Percentiles rank a stretch among this genome's conserved stretches.
Evolutionary conservation across 129 eudicot species (phyloP).

Genomic region (Calendula officinalis): DNA sequence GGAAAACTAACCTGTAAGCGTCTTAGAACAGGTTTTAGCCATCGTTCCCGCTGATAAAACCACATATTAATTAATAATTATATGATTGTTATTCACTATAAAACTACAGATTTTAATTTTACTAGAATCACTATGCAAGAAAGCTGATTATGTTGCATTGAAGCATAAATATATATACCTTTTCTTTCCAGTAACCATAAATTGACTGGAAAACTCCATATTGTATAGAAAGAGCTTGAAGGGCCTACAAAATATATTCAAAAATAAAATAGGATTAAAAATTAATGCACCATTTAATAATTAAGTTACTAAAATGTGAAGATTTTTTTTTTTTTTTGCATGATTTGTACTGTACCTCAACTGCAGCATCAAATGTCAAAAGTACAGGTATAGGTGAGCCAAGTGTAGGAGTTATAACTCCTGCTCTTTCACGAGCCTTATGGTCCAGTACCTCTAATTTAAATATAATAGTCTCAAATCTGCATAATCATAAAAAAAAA

Average conservation of each 20-base stretch:
- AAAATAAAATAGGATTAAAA: conserved; percentile 9
- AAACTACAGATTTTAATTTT: too few relatives aligned
- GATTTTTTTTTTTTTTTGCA: neutral
- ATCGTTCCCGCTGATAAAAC: conserved; percentile 65
- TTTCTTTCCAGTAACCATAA: conserved; percentile 83
- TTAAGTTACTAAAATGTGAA: too few relatives aligned
- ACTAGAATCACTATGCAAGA: too few relatives aligned
- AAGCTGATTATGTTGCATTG: neutral
- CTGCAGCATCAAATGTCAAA: conserved; percentile 89
- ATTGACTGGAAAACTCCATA: conserved; percentile 78
- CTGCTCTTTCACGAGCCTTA: conserved; percentile 95
- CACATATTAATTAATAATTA: too few relatives aligned
- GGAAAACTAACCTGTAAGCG: conserved; percentile 76
- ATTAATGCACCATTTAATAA: neutral
- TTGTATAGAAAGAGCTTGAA: conserved; percentile 63
- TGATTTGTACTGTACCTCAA: conserved; percentile 68
- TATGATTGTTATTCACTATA: too few relatives aligned
- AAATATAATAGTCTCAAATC: conserved; percentile 68
- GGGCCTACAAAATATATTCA: conserved; percentile 49
- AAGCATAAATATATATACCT: conserved; percentile 42
- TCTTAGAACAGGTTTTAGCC: conserved; percentile 88
- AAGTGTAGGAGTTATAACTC: conserved; percentile 79
- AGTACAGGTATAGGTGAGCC: conserved; percentile 87
- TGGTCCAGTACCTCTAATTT: conserved; percentile 91
- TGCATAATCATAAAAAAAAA: conserved; percentile 19